Evolutionary conservation across 2,329 filamentous ascomycete species (phyloP).

Genomic region (Botryotinia calthae): DNA sequence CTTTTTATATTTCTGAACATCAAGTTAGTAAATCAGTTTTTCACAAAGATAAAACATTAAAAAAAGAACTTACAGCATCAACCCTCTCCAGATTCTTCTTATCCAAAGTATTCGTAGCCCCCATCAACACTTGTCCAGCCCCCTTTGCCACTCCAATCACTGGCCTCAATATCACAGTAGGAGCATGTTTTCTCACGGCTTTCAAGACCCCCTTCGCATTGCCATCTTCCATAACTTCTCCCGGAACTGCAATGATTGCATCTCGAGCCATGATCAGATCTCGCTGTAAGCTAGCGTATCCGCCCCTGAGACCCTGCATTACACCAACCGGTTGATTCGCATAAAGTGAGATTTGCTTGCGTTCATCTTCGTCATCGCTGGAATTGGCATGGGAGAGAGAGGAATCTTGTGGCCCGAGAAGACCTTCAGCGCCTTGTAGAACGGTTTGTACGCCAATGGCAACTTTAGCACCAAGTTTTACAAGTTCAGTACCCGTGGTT

Average conservation of each 20-base stretch:
- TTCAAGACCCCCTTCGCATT: constrained; percentile 77
- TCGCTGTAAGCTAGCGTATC: constrained; percentile 76
- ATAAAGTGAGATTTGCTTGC: constrained; percentile 82
- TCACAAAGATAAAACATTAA: constrained; percentile 32
- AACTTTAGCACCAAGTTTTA: constrained; percentile 89
- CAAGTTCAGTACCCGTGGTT: constrained; percentile 90
- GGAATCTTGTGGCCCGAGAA: constrained; percentile 54
- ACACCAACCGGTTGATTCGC: constrained; percentile 92
- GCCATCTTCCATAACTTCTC: constrained; percentile 82
- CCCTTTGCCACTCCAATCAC: constrained; percentile 88
- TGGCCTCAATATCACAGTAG: constrained; percentile 89
- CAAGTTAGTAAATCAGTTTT: neutral
- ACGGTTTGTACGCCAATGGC: constrained; percentile 94
- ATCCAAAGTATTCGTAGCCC: constrained; percentile 89
- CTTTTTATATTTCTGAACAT: constrained; percentile 40
- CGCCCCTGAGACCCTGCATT: constrained; percentile 78
- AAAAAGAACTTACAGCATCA: constrained; percentile 74
- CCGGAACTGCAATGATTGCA: constrained; percentile 91
- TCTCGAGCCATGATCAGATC: constrained; percentile 86
- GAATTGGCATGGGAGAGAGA: constrained; percentile 45
- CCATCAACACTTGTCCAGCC: constrained; percentile 83
- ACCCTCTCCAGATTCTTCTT: constrained; percentile 74
- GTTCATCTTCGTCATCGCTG: constrained; percentile 65
- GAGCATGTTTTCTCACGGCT: constrained; percentile 76
- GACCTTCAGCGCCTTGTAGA: constrained; percentile 80